Evolutionary conservation across 345 rosid genomes (phyloP).

Genomic region (Citrus mangshanensis): DNA sequence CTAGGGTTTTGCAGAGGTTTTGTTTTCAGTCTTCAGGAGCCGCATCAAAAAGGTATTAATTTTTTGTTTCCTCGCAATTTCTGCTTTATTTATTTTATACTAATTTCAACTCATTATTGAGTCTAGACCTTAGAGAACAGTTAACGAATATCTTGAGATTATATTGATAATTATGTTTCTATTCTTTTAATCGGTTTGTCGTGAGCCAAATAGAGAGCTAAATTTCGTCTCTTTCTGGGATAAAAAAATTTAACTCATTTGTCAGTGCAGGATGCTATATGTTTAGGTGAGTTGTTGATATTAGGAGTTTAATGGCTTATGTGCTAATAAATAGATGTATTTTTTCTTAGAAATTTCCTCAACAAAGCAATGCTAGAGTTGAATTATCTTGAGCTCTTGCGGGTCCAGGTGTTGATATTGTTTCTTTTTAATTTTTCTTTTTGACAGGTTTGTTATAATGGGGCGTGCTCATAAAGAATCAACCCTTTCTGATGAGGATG

Average conservation of each 20-base stretch:
- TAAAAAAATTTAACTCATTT: too few relatives aligned
- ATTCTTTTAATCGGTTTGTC: background rate
- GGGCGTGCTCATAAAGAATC: background rate
- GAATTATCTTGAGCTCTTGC: background rate
- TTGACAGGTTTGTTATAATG: background rate
- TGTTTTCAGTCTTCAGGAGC: background rate
- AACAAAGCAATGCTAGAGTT: background rate
- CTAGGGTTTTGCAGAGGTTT: slow-evolving; percentile 9
- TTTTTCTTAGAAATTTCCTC: background rate
- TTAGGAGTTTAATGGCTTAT: background rate
- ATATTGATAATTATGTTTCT: background rate
- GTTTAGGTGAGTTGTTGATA: background rate
- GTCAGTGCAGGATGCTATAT: background rate
- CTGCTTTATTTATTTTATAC: background rate
- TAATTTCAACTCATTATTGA: background rate
- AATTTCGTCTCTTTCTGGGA: background rate
- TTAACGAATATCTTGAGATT: background rate
- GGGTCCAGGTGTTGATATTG: background rate
- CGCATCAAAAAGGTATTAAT: background rate
- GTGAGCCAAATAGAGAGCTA: background rate
- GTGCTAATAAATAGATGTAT: background rate
- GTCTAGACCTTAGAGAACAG: background rate
- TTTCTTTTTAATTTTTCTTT: background rate
- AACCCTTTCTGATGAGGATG: slow-evolving; percentile 27
- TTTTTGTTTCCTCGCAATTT: background rate